These are phyloP conservation scores for Microbotryum intermedium DNA, from an alignment of 1,284 basidiomycete genomes.

Conservation along the genomic window DNA sequence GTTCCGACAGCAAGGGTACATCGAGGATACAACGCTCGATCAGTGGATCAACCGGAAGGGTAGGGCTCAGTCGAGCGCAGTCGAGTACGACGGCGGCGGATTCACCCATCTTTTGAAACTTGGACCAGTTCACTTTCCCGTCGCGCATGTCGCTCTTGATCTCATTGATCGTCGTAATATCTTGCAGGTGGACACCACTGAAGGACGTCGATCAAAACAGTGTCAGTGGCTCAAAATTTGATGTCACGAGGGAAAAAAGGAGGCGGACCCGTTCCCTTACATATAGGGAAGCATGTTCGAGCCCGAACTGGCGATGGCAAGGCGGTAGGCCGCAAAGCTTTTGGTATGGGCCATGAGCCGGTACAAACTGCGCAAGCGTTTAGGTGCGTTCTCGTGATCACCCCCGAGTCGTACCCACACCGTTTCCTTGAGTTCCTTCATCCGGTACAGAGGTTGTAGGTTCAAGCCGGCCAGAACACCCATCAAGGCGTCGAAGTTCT, in stretches of 20 bases:
- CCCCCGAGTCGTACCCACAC: constrained; percentile 28
- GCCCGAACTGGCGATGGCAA: constrained; percentile 33
- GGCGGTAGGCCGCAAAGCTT: constrained; percentile 35
- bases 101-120: constrained; percentile 33
- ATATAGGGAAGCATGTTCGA: constrained; percentile 35
- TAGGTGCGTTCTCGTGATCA: constrained; percentile 24
- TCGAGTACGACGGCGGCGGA: constrained; percentile 33
- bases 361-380: constrained; percentile 34
- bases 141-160: constrained; percentile 34
- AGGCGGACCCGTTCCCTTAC: constrained; percentile 13
- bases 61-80: constrained; percentile 27
- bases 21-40: constrained; percentile 22
- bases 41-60: constrained; percentile 21
- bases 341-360: constrained; percentile 33
- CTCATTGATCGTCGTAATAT: constrained; percentile 35
- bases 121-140: constrained; percentile 37
- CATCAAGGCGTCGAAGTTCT: constrained; percentile 37
- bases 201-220: neutral
- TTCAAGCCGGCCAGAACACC: constrained; percentile 36
- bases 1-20: constrained; percentile 16
- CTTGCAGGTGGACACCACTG: constrained; percentile 37
- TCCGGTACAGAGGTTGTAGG: constrained; percentile 34
- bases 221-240: neutral
- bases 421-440: constrained; percentile 30
- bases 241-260: neutral